Evolutionary conservation across 73 alveolate genomes (phyloP).

Genomic region (Tetrahymena elliotti): DNA sequence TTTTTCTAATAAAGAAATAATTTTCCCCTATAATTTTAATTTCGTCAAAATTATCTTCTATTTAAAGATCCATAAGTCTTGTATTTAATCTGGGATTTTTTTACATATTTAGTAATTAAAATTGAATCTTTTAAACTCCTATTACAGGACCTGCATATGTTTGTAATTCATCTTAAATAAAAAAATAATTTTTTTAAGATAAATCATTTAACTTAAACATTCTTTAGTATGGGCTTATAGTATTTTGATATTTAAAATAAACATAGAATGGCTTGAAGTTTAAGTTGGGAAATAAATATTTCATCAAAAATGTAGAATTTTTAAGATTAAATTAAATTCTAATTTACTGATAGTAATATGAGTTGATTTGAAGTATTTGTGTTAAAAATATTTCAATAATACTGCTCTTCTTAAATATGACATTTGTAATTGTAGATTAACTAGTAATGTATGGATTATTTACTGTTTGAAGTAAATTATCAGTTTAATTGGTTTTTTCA

Average conservation of each 20-base stretch:
- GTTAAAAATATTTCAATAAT: background rate
- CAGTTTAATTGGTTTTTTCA: background rate
- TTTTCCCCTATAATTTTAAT: too few relatives aligned
- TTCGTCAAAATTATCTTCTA: background rate
- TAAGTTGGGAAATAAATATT: background rate
- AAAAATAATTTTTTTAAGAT: too few relatives aligned
- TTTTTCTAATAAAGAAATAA: background rate
- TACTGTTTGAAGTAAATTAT: too few relatives aligned
- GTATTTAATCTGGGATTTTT: background rate
- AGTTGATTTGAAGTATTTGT: too few relatives aligned
- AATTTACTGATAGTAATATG: background rate
- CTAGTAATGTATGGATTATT: background rate
- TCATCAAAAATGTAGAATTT: too few relatives aligned
- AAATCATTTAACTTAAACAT: background rate
- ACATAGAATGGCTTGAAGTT: background rate
- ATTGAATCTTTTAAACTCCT: background rate
- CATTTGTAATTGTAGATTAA: background rate
- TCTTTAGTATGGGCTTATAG: background rate
- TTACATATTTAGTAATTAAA: too few relatives aligned
- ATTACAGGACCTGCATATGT: background rate
- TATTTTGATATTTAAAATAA: too few relatives aligned
- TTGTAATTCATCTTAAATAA: background rate
- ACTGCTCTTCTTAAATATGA: too few relatives aligned
- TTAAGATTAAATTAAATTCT: background rate
- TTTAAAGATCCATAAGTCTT: too few relatives aligned